Base-by-base conservation (phyloP, 306 rosid species). In the Vachellia collinsii region DNA sequence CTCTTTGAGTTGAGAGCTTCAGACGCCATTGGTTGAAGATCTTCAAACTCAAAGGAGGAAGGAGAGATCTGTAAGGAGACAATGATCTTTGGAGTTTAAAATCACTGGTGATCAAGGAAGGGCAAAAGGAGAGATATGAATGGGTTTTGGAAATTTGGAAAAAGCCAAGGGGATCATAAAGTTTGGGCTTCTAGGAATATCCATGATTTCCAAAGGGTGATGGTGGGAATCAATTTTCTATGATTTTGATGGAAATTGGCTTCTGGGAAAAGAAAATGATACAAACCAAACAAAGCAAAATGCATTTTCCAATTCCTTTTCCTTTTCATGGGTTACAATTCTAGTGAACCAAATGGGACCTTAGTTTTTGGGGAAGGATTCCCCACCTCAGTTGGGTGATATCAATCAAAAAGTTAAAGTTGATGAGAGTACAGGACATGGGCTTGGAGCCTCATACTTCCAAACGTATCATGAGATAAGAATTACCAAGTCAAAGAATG, bases 381-480 rank as follows among this genome's bases (percentile, higher is more conserved):
- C 23, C 19, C 59, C 59, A 19, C 59, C 23, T 2, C 23, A 53
- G 1, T 17, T 19, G 22, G 59, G 23, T 53, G 23, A 22, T 25
- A 72, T 72, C 61, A 70, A 53, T 51, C 56, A 53, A 54, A 7
- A 8, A 7, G 62, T 54, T 56, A 20, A 56, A 70, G 42, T 46
- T n/a, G 10, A 42, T 44, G 63, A 59, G 51, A 56, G 6, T 4
- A 54, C 69, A 69, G 9, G 69, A 29, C 4, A 37, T 16, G 70
- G 46, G 37, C 46, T 53, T 20, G 59, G 65, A 17, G 23, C 36
- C 34, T 39, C 42, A 6, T 25, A 62, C 9, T 14, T 29, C 37
- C 69, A 3, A 68, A 78, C 50, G 68, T 23, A 54, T 42, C 63
- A 56, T 56, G 20, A 54, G 46, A 77, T 47, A 43, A 50, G 12